Evolutionary conservation across 495 filamentous ascomycete species (phyloP).

Genomic region (Aeminium ludgeri): DNA sequence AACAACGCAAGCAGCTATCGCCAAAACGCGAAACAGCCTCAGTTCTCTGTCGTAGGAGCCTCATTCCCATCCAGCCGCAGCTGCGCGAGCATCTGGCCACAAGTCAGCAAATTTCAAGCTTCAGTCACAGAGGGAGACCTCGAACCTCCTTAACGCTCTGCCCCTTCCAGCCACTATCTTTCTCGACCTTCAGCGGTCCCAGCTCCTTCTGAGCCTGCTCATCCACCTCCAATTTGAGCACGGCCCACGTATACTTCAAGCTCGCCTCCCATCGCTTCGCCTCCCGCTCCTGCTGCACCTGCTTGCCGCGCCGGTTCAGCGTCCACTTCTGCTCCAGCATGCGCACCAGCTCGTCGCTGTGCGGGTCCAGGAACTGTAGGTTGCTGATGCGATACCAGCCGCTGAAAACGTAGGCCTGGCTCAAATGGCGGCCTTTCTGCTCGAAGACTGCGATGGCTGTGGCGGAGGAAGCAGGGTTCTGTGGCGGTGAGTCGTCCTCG

Average conservation of each 20-base stretch:
- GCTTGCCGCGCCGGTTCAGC: not conserved
- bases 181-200: slow-evolving; percentile 8
- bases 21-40: too few relatives aligned
- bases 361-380: slow-evolving; percentile 5
- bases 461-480: not conserved
- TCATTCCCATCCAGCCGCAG: slow-evolving; percentile 1
- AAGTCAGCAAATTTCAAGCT: too few relatives aligned
- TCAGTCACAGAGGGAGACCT: too few relatives aligned
- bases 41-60: not conserved
- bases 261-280: slow-evolving; percentile 5
- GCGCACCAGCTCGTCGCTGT: slow-evolving; percentile 8
- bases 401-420: slow-evolving; percentile 2
- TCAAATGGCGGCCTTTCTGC: not conserved
- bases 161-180: not conserved
- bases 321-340: slow-evolving; percentile 17
- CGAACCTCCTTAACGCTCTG: slow-evolving; percentile 10
- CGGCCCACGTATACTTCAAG: slow-evolving; percentile 12
- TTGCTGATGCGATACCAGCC: slow-evolving; percentile 7
- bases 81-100: slow-evolving; percentile 1
- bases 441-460: slow-evolving; percentile 9
- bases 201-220: slow-evolving; percentile 1
- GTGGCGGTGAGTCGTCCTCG: not conserved
- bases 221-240: slow-evolving; percentile 7
- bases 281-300: slow-evolving; percentile 3
- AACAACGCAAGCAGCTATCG: too few relatives aligned